Percentiles rank a stretch among this genome's conserved stretches.
Conservation (phyloP, 2,329 filamentous ascomycete genomes). For the Penicillium decumbens region DNA sequence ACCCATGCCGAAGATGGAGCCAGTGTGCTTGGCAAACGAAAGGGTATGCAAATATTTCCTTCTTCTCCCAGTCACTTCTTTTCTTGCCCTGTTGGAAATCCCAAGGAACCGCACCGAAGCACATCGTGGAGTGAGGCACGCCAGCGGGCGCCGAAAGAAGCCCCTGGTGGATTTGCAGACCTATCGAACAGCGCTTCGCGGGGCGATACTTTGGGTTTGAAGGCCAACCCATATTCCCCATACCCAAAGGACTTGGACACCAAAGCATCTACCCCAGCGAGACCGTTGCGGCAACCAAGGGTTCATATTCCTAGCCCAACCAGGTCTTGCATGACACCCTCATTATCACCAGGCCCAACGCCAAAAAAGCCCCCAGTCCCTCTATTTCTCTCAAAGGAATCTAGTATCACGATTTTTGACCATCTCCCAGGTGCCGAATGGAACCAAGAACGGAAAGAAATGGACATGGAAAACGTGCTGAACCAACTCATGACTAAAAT, state of each 20-base stretch:
- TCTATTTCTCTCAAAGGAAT: slow-evolving; percentile 64
- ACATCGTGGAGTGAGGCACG: neutral
- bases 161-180: neutral
- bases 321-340: slow-evolving; percentile 30
- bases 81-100: slow-evolving; percentile 12
- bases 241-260: slow-evolving; percentile 12
- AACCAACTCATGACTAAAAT: slow-evolving; percentile 68
- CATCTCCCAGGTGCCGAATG: slow-evolving; percentile 45
- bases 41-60: slow-evolving; percentile 48
- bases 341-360: slow-evolving; percentile 9
- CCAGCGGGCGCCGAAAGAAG: neutral
- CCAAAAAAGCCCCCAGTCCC: slow-evolving; percentile 32
- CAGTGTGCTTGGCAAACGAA: slow-evolving; percentile 45
- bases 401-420: slow-evolving; percentile 63
- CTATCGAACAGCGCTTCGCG: neutral
- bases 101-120: neutral
- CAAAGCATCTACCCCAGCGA: slow-evolving; percentile 35
- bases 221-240: neutral
- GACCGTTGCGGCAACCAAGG: slow-evolving; percentile 31
- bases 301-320: slow-evolving; percentile 20
- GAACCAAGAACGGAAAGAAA: slow-evolving; percentile 73
- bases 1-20: slow-evolving; percentile 37
- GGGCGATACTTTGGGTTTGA: neutral
- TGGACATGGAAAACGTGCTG: slow-evolving; percentile 71
- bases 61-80: slow-evolving; percentile 21